These are phyloP conservation scores for Calonectria pseudoturangicola DNA, from an alignment of 2,329 filamentous ascomycete genomes.

Conservation along the genomic window DNA sequence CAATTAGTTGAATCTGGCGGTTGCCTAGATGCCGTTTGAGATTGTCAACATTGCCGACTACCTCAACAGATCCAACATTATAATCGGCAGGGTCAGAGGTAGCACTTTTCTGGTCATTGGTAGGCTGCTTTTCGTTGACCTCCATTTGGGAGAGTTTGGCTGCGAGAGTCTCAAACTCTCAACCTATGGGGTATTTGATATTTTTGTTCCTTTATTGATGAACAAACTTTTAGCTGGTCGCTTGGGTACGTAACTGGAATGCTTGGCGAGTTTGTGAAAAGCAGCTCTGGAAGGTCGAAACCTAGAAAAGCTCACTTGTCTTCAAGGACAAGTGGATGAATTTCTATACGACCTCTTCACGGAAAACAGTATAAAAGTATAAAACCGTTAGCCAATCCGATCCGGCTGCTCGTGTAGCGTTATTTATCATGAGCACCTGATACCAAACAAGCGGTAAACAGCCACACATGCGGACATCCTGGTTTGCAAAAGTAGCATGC, in stretches of 20 bases:
- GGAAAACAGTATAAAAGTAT: too few species aligned
- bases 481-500: neutral
- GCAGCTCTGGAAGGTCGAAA: neutral
- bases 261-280: neutral
- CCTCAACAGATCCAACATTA: slow-evolving; percentile 20
- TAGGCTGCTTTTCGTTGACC: neutral
- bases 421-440: neutral
- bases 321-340: too few species aligned
- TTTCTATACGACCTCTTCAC: too few species aligned
- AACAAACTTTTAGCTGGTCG: too few species aligned
- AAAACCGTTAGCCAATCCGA: too few species aligned
- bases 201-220: neutral
- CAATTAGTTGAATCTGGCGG: slow-evolving; percentile 68
- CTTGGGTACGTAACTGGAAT: neutral
- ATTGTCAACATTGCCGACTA: slow-evolving; percentile 24
- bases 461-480: neutral
- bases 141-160: neutral
- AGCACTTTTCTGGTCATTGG: neutral
- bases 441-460: neutral
- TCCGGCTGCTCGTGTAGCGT: neutral
- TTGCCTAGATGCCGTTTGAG: slow-evolving; percentile 33
- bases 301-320: too few species aligned
- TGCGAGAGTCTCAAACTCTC: neutral
- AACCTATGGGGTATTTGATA: too few species aligned
- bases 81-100: neutral